Evolutionary conservation across 257 asterid genomes (phyloP).

Genomic region (Solanum sitiens): DNA sequence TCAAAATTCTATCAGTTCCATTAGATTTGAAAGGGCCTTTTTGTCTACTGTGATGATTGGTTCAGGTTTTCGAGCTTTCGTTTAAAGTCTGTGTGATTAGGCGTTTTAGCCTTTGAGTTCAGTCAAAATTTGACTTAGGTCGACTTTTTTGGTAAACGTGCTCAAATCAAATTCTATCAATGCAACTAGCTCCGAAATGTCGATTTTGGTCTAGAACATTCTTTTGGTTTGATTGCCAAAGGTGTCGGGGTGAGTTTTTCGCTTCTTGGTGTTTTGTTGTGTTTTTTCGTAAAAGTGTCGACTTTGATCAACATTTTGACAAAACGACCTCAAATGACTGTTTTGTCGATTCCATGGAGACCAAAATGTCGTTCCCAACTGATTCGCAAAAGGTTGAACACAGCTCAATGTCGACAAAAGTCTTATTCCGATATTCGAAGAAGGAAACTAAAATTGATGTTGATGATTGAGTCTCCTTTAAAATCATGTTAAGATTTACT

Average conservation of each 20-base stretch:
- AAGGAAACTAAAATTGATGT: background rate
- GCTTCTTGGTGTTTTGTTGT: background rate
- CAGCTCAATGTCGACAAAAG: background rate
- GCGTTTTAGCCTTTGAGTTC: background rate
- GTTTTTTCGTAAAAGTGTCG: too few species aligned
- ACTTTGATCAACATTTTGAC: background rate
- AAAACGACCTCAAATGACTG: background rate
- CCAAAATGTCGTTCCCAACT: background rate
- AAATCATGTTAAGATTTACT: background rate
- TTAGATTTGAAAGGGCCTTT: too few species aligned
- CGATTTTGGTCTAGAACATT: background rate
- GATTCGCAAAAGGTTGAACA: background rate
- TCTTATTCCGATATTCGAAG: background rate
- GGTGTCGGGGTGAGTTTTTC: background rate
- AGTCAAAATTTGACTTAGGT: background rate
- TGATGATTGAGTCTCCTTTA: background rate
- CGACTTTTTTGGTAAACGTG: background rate
- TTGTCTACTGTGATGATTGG: background rate
- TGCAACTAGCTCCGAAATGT: rapidly evolving
- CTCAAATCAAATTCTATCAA: background rate
- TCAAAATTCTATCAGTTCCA: background rate
- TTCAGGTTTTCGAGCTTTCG: background rate
- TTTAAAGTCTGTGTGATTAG: background rate
- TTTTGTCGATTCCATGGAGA: background rate
- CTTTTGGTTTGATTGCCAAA: background rate